These are phyloP conservation scores for Microcyclospora tardicrescens DNA, from an alignment of 2,329 filamentous ascomycete species.

Conservation along the genomic window DNA sequence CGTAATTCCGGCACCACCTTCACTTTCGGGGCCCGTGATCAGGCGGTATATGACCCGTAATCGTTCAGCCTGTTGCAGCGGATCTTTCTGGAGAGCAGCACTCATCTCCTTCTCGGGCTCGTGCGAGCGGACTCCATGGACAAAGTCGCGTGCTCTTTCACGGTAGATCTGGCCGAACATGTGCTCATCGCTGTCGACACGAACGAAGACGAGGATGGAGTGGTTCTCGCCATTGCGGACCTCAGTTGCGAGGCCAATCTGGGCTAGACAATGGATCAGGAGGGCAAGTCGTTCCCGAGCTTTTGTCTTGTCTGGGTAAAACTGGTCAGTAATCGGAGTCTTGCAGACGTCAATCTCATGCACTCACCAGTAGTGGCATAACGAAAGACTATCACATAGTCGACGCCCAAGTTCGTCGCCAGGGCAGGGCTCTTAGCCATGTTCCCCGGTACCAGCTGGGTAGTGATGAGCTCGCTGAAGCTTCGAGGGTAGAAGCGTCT, in stretches of 20 bases:
- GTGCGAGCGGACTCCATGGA: constrained; percentile 69
- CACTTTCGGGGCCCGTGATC: constrained; percentile 34
- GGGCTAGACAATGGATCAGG: constrained; percentile 61
- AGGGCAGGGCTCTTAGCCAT: constrained; percentile 22
- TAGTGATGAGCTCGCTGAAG: constrained; percentile 19
- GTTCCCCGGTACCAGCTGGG: constrained; percentile 17
- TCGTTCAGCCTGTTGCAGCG: constrained; percentile 76
- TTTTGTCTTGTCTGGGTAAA: constrained; percentile 46
- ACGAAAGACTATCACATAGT: constrained; percentile 76
- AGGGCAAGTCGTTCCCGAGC: constrained; percentile 65
- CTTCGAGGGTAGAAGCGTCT: constrained; percentile 1
- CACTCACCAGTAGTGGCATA: constrained; percentile 53
- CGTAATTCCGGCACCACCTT: constrained; percentile 39
- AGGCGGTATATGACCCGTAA: constrained; percentile 79
- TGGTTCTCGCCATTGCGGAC: constrained; percentile 66
- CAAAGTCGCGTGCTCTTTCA: constrained; percentile 75
- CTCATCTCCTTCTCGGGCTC: constrained; percentile 63
- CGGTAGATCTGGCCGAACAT: constrained; percentile 73
- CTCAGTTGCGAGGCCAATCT: constrained; percentile 74
- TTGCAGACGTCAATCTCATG: not conserved
- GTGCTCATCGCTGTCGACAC: constrained; percentile 60
- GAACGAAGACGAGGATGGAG: constrained; percentile 72
- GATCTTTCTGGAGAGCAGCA: constrained; percentile 55
- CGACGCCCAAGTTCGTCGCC: constrained; percentile 54
- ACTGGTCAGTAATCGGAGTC: not conserved